Conservation (phyloP, 208 protist species). For the Porcisia deanei region DNA sequence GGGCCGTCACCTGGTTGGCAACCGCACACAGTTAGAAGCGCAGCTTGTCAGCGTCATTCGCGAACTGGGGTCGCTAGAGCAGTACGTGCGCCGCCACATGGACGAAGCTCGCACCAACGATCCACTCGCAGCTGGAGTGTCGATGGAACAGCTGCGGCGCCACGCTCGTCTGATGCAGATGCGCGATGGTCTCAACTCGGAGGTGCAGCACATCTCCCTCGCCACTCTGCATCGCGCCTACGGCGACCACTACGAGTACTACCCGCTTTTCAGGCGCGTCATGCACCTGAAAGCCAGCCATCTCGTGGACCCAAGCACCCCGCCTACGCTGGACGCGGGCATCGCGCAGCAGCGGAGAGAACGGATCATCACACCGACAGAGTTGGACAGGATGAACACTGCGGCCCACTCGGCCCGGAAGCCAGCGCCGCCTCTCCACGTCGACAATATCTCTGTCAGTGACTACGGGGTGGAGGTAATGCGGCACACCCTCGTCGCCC, state of each 20-base stretch:
- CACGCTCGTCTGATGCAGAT: conserved; percentile 27
- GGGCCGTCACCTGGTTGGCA: conserved; percentile 40
- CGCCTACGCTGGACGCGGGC: neutral
- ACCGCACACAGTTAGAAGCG: conserved; percentile 23
- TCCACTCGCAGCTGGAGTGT: conserved; percentile 47
- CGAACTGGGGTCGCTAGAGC: conserved; percentile 28
- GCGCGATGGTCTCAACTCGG: conserved; percentile 18
- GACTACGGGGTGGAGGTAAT: conserved; percentile 33
- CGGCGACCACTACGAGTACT: conserved; percentile 80
- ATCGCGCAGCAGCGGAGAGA: conserved; percentile 5
- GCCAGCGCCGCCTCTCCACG: conserved; percentile 23
- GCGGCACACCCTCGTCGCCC: conserved; percentile 34
- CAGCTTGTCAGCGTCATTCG: conserved; percentile 28
- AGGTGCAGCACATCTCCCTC: conserved; percentile 36
- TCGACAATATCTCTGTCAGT: conserved; percentile 56
- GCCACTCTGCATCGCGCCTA: conserved; percentile 44
- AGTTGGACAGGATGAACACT: conserved; percentile 7
- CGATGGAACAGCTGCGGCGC: conserved; percentile 37
- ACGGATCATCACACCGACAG: conserved; percentile 13
- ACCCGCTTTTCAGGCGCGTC: conserved; percentile 34
- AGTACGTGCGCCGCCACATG: conserved; percentile 38
- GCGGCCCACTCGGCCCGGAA: conserved; percentile 4
- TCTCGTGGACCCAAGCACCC: conserved; percentile 22
- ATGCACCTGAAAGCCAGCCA: conserved; percentile 11
- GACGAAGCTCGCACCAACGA: conserved; percentile 14